Evolutionary conservation across 768 basidiomycete species (phyloP).

Genomic region (Trametes cubensis): DNA sequence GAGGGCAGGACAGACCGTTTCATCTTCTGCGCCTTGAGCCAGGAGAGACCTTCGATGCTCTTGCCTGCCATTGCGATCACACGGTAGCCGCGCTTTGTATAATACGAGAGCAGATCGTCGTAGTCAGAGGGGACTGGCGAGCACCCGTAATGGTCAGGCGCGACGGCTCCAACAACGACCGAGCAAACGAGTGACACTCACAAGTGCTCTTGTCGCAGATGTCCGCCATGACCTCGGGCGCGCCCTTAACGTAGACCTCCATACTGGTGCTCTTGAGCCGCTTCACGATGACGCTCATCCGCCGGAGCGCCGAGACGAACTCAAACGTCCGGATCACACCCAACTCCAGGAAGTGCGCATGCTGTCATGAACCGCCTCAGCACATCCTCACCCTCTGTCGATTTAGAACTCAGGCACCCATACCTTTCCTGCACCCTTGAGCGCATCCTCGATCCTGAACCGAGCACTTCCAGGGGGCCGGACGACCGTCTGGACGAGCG

Average conservation of each 20-base stretch:
- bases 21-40: conserved; percentile 97
- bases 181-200: conserved; percentile 44
- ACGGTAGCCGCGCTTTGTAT: conserved; percentile 94
- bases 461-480: conserved; percentile 91
- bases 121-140: conserved; percentile 89
- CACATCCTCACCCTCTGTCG: conserved; percentile 10
- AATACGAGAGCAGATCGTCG: conserved; percentile 94
- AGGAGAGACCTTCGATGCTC: conserved; percentile 88
- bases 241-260: conserved; percentile 99
- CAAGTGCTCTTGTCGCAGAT: conserved; percentile 93
- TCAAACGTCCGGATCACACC: conserved; percentile 97
- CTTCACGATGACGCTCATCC: conserved; percentile 99
- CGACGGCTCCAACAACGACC: not conserved
- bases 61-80: conserved; percentile 99
- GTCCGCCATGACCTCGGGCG: conserved; percentile 95
- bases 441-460: conserved; percentile 91
- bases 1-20: conserved; percentile 62
- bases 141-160: conserved; percentile 20
- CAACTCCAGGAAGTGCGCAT: conserved; percentile 94
- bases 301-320: conserved; percentile 87
- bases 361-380: conserved; percentile 47
- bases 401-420: conserved; percentile 17
- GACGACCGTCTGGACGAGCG: conserved; percentile 95
- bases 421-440: conserved; percentile 82
- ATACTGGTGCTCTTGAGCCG: conserved; percentile 90